These are phyloP conservation scores for Trypanosoma platydactyli DNA, from an alignment of 208 protist species.

Conservation along the genomic window DNA sequence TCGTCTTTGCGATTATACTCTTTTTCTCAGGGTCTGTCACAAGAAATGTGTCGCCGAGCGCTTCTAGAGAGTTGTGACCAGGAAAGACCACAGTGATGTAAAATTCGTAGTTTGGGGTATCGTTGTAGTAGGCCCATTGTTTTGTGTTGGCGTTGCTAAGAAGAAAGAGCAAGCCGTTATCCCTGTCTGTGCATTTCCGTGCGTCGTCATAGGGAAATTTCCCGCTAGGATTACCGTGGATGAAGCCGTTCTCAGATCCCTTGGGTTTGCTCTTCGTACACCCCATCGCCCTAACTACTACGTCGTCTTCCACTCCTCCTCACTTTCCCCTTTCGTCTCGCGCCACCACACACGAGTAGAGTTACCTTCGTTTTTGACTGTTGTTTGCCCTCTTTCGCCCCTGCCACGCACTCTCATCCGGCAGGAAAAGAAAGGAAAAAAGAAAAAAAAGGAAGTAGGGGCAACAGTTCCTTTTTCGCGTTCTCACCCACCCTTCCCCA, in stretches of 20 bases:
- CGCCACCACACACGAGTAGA: too few relatives aligned
- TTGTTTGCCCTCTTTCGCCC: too few relatives aligned
- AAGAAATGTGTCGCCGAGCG: conserved; percentile 55
- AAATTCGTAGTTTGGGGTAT: conserved; percentile 72
- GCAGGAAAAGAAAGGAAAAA: background rate
- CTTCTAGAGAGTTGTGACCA: conserved; percentile 30
- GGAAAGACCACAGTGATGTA: conserved; percentile 68
- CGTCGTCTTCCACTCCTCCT: too few relatives aligned
- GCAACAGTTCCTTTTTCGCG: background rate
- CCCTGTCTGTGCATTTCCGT: conserved; percentile 51
- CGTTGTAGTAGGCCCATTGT: conserved; percentile 81
- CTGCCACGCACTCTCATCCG: too few relatives aligned
- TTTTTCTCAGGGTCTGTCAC: conserved; percentile 33
- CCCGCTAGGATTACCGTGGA: conserved; percentile 18
- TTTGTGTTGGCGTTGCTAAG: conserved; percentile 47
- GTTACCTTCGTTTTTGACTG: too few relatives aligned
- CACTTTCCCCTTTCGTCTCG: too few relatives aligned
- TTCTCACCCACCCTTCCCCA: too few relatives aligned
- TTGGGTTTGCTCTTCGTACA: conserved; percentile 5
- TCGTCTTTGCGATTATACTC: conserved; percentile 40
- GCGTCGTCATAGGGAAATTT: conserved; percentile 54
- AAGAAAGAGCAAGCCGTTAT: conserved; percentile 78
- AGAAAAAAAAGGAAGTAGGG: conserved; percentile 2
- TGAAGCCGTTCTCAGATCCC: background rate
- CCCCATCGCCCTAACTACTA: conserved; percentile 7